Conservation (phyloP, 768 basidiomycete species). For the Mycena leptocephala region DNA sequence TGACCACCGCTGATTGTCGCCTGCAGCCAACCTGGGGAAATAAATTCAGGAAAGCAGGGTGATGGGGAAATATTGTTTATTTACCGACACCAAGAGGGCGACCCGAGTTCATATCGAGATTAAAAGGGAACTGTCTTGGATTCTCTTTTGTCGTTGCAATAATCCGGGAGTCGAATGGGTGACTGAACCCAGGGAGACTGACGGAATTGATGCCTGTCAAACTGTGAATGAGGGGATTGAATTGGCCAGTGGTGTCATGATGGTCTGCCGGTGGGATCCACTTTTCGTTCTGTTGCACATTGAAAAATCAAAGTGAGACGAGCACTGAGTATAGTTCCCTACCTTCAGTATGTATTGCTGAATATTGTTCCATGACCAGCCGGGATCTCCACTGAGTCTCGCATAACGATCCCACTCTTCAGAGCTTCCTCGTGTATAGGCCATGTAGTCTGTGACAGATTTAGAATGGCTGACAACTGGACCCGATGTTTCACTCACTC, state of each 20-base stretch:
- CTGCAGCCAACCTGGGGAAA: slow-evolving; percentile 41
- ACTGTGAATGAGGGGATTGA: slow-evolving; percentile 49
- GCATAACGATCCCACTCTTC: slow-evolving; percentile 72
- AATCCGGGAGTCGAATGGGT: slow-evolving; percentile 43
- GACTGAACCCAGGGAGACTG: slow-evolving; percentile 45
- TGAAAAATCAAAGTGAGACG: neutral
- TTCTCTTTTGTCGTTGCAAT: slow-evolving; percentile 45
- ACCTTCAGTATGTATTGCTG: slow-evolving; percentile 45
- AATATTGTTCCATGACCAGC: slow-evolving; percentile 57
- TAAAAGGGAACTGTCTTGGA: slow-evolving; percentile 52
- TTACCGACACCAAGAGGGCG: slow-evolving; percentile 51
- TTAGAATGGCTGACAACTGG: neutral
- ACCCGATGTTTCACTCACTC: slow-evolving; percentile 41
- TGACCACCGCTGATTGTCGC: slow-evolving; percentile 38
- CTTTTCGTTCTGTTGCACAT: slow-evolving; percentile 50
- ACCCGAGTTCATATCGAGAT: slow-evolving; percentile 55
- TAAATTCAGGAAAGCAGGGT: neutral
- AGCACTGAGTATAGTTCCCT: neutral
- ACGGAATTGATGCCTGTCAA: slow-evolving; percentile 45
- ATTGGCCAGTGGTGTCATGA: slow-evolving; percentile 51
- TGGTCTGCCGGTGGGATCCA: slow-evolving; percentile 46
- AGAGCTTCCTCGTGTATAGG: slow-evolving; percentile 48
- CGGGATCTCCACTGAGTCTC: slow-evolving; percentile 57
- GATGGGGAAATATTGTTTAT: neutral
- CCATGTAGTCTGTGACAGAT: slow-evolving; percentile 40